A percentile compares a stretch with the other conserved stretches of the same genome.
These are phyloP conservation scores for Crithidia mellificae DNA, from an alignment of 208 protist species.

Conservation along the genomic window DNA sequence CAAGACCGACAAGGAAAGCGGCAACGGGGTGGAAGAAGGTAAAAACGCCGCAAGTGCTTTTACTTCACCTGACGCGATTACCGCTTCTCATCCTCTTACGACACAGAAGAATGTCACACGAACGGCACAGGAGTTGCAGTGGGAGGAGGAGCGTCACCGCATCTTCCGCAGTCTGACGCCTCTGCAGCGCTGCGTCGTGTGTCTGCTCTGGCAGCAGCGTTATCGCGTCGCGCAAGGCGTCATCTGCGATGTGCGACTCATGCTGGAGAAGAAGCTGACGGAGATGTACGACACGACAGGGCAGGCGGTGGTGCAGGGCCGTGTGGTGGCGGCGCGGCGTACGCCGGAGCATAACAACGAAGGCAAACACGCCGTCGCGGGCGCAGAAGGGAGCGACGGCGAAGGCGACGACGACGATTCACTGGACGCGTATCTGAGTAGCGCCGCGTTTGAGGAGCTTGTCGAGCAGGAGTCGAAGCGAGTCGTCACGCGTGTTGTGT, in stretches of 20 bases:
- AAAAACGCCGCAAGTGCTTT: too few species aligned
- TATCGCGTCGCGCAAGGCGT: conserved; percentile 44
- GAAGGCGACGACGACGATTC: conserved; percentile 26
- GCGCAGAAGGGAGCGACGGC: too few species aligned
- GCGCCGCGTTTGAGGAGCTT: conserved; percentile 34
- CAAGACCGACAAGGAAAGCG: too few species aligned
- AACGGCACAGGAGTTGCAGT: conserved; percentile 9
- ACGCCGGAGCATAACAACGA: not conserved
- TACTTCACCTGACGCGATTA: too few species aligned
- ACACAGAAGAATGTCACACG: too few species aligned
- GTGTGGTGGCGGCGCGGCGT: not conserved
- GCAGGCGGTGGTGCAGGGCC: conserved; percentile 5
- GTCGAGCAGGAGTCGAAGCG: conserved; percentile 45
- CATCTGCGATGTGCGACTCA: conserved; percentile 50
- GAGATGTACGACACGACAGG: conserved; percentile 17
- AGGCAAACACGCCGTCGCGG: not conserved
- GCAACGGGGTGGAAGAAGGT: too few species aligned
- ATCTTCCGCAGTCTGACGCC: conserved; percentile 53
- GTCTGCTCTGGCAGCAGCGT: conserved; percentile 69
- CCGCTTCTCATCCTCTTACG: too few species aligned
- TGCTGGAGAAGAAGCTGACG: conserved; percentile 30
- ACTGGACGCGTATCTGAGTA: conserved; percentile 46
- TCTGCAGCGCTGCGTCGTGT: conserved; percentile 68
- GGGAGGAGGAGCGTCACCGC: conserved; percentile 42
- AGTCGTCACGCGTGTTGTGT: conserved; percentile 37